Base-by-base conservation (phyloP, 331 rosid genomes). In the Saraca asoca region DNA sequence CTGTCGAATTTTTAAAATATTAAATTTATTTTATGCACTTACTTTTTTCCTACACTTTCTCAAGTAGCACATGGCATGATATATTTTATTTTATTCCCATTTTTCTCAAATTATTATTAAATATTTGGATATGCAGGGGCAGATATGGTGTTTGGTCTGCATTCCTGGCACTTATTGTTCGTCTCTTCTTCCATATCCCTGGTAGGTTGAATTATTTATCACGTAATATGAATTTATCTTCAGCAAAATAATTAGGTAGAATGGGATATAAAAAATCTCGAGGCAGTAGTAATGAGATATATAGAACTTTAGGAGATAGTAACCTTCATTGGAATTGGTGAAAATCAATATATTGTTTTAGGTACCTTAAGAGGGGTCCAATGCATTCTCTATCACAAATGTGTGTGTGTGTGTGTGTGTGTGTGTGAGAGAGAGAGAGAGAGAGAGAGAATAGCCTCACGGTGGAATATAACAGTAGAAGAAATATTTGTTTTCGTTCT, bases 81-180 rank as follows among this genome's bases (percentile, higher is more conserved):
- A 6, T 2, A 49, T 24, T 41, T 13, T 20, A 38, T 65, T 29
- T 11, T 66, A 13, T 37, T 75, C 50, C 12, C 37, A 0, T 17
- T 73, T 52, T 56, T 13, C 4, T 58, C 58, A 48, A 54, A 72
- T 55, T 48, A 62, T 64, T 69, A 54, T 61, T 6, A 35, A 24
- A 75, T 62, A 49, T 14, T 78, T 82, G 80, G 68, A 46, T 48
- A 59, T 74, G 61, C 83, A 90, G 99, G 85, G 90, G 99, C 51
- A 91, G 83, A 58, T 88, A 90, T 74, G 99, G 99, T 24, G 5
- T 73, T 50, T 90, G 99, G 97, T 19, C 82, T 18, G 97, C 97
- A 39, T 94, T 94, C 76, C 57, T 90, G 69, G 96, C 97, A 49
- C 89, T 94, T 69, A 62, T 90, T 12, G 85, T 88, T 64, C 96